These are phyloP conservation scores for Xylona heveae DNA, from an alignment of 495 filamentous ascomycete genomes.

Conservation along the genomic window DNA sequence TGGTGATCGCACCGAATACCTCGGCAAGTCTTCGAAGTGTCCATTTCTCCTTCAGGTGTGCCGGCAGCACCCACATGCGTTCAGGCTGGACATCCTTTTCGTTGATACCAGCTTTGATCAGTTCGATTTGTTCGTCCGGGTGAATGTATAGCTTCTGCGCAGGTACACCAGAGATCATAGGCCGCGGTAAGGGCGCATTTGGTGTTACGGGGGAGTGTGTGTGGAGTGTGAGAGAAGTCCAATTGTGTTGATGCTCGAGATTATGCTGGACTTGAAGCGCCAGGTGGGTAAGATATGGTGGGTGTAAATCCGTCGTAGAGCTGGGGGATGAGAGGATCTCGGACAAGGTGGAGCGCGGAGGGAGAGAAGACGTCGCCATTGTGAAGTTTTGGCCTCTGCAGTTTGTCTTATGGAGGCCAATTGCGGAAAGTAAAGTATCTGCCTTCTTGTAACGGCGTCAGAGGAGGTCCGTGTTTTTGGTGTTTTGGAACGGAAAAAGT, in stretches of 20 bases:
- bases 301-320: no score
- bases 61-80: conserved; percentile 74
- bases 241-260: conserved; percentile 70
- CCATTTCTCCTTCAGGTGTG: conserved; percentile 65
- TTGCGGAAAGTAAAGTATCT: no score
- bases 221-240: conserved; percentile 49
- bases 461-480: no score
- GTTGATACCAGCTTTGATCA: conserved; percentile 34
- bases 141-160: conserved; percentile 74
- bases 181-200: conserved; percentile 23
- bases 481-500: no score
- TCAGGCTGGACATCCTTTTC: conserved; percentile 28
- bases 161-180: conserved; percentile 70
- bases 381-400: no score
- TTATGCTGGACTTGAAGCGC: conserved; percentile 56
- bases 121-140: conserved; percentile 74
- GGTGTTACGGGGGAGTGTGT: conserved; percentile 22
- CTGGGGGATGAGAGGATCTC: no score
- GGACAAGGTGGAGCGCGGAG: no score
- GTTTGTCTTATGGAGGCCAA: no score
- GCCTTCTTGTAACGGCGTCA: no score
- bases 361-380: conserved; percentile 15
- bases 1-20: conserved; percentile 56
- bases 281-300: conserved; percentile 21
- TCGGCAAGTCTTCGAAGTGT: conserved; percentile 49